Base-by-base conservation (phyloP, 306 rosid species). In the peach (Prunus persica) region DNA sequence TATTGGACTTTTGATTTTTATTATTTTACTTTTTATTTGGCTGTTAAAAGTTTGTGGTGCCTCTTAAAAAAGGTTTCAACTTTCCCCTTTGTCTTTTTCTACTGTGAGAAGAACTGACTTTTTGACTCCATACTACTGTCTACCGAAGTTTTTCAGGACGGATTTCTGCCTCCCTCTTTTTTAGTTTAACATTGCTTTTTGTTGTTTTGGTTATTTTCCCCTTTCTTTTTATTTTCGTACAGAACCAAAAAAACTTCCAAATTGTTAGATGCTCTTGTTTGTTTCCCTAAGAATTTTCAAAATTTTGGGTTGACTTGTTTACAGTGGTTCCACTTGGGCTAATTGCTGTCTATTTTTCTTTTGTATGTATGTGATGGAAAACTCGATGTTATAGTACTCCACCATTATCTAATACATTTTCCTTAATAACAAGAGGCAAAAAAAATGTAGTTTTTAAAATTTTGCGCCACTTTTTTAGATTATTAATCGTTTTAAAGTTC, bases 31-130 rank as follows among this genome's bases (percentile, higher is more conserved):
- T 66, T 78, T 90, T 72, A 76, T 84, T 88, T 84, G 78, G 62
- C 77, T 27, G 84, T 65, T 84, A 82, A 83, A 87, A 76, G 62
- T 43, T 49, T 19, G 52, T 63, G 52, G 60, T 34, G 74, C 50
- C 88, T 76, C 84, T 81, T 70, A 13, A 61, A 82, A 43, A 88
- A 80, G 2, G 82, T 80, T 81, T 43, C 12, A 52, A 74, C 69
- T 25, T 77, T 83, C 81, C 76, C 77, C 74, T 69, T 87, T 81
- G 97, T 90, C 93, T 73, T 84, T 80, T 78, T 76, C 79, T 75
- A 76, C 74, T 7, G 46, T 22, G 63, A 47, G 52, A 18, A 81
- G 84, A 74, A 81, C 83, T 75, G 79, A 84, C 80, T 76, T 69
- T 78, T 67, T 15, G 87, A 85, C 83, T 88, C 90, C 86, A 62